A percentile compares a stretch with the other conserved stretches of the same genome.
phyloP scores from a whole-genome alignment of 1,284 basidiomycete genomes.

The Butyriboletus appendiculatus region DNA sequence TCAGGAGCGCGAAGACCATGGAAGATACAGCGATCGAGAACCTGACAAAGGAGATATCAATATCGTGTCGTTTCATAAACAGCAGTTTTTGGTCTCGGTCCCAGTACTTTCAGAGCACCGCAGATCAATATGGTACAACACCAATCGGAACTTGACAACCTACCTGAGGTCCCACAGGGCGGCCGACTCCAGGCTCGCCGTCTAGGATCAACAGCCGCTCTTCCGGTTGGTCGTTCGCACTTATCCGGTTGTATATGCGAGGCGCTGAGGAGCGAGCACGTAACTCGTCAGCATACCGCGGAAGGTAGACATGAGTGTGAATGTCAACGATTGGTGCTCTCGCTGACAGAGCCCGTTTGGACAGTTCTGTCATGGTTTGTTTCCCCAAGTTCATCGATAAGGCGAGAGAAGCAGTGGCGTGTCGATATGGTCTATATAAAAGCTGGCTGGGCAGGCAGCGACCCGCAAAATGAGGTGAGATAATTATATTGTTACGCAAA shows the following conservation, averaged over 20 bases:
- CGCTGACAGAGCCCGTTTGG: conserved; percentile 19
- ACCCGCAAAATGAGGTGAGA: conserved; percentile 15
- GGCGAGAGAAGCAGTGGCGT: conserved; percentile 8
- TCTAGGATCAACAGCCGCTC: conserved; percentile 76
- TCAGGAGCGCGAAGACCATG: conserved; percentile 11
- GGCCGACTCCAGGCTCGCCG: conserved; percentile 74
- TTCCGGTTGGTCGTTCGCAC: conserved; percentile 46
- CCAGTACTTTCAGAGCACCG: conserved; percentile 62
- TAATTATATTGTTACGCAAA: conserved; percentile 16
- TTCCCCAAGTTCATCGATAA: conserved; percentile 34
- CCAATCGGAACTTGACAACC: conserved; percentile 6
- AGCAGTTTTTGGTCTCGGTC: conserved; percentile 68
- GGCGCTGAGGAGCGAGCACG: conserved; percentile 63
- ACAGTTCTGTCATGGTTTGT: conserved; percentile 26
- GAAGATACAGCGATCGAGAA: conserved; percentile 20
- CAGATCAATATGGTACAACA: conserved; percentile 32
- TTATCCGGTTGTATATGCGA: conserved; percentile 59
- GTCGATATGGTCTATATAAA: conserved; percentile 14
- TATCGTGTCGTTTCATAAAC: conserved; percentile 65
- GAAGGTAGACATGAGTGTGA: conserved; percentile 82
- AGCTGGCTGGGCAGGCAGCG: conserved; percentile 16
- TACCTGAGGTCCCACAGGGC: conserved; percentile 65
- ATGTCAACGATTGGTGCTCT: conserved; percentile 63
- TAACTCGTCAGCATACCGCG: conserved; percentile 67
- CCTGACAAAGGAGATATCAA: conserved; percentile 61